phyloP scores from a whole-genome alignment of 176 grass and related monocot species.

The Juncus effusus region DNA sequence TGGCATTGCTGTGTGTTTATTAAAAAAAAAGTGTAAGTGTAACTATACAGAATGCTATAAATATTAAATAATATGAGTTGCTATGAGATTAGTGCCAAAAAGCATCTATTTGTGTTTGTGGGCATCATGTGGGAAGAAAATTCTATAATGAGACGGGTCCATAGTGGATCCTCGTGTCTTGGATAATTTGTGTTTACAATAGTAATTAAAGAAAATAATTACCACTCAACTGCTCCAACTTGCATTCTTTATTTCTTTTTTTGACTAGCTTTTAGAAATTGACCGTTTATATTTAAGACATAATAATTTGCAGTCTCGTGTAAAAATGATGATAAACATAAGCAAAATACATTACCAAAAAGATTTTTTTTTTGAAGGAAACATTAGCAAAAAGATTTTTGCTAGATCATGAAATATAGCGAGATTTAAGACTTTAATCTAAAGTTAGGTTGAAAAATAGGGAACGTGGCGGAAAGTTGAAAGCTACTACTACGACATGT shows the following conservation, averaged over 20 bases:
- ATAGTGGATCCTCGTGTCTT: too few relatives aligned
- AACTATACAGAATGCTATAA: too few relatives aligned
- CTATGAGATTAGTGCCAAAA: slow-evolving; percentile 20
- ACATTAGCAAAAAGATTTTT: slow-evolving; percentile 9
- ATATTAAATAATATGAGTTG: slow-evolving; percentile 6
- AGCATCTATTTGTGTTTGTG: slow-evolving; percentile 7
- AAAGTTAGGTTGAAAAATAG: slow-evolving; percentile 18
- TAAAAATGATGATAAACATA: too few relatives aligned
- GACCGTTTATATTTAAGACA: not conserved
- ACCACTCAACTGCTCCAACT: slow-evolving; percentile 23
- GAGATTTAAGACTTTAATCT: slow-evolving; percentile 8
- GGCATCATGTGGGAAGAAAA: slow-evolving; percentile 19
- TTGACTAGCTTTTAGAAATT: not conserved
- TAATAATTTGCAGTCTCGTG: too few relatives aligned
- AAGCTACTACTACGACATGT: not conserved
- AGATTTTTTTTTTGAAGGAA: too few relatives aligned
- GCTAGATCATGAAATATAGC: slow-evolving; percentile 14
- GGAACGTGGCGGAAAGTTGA: slow-evolving; percentile 17
- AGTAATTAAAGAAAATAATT: not conserved
- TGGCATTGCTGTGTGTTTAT: too few relatives aligned
- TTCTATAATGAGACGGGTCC: too few relatives aligned
- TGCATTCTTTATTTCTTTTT: not conserved
- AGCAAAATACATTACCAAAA: too few relatives aligned
- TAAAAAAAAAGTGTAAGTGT: too few relatives aligned
- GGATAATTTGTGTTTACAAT: slow-evolving; percentile 2